phyloP scores from a whole-genome alignment of 257 asterid species.

The Penstemon eatonii region DNA sequence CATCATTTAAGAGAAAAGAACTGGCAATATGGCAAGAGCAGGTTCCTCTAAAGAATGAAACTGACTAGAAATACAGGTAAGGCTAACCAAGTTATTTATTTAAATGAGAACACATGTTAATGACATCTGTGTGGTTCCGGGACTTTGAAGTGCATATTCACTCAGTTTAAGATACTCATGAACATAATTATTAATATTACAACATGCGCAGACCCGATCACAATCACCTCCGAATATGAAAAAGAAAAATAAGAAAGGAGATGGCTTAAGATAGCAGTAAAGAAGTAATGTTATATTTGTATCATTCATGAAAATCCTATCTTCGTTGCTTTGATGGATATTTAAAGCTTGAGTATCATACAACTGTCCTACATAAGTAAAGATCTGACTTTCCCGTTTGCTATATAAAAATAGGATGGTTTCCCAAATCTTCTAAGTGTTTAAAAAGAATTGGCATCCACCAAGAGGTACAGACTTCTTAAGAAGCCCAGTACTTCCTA shows the following conservation, averaged over 20 bases:
- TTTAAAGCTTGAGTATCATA: too few relatives aligned
- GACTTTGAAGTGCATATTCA: background rate
- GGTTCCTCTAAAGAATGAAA: background rate
- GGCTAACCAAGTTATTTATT: background rate
- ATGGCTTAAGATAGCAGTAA: slow-evolving; percentile 1
- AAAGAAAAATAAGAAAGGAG: background rate
- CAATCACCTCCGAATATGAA: background rate
- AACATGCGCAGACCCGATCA: slow-evolving; percentile 8
- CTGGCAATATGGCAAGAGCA: background rate
- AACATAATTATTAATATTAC: background rate
- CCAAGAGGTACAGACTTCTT: too few relatives aligned
- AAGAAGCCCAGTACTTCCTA: too few relatives aligned
- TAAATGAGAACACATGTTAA: background rate
- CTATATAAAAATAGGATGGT: too few relatives aligned
- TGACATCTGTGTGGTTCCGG: background rate
- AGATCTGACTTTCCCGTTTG: too few relatives aligned
- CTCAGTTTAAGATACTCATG: slow-evolving; percentile 9
- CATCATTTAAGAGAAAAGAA: slow-evolving; percentile 12
- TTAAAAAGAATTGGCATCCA: too few relatives aligned
- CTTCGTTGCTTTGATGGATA: too few relatives aligned
- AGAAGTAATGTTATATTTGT: background rate
- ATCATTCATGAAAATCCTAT: too few relatives aligned
- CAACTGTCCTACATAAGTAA: too few relatives aligned
- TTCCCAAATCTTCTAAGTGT: too few relatives aligned
- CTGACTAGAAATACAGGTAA: slow-evolving; percentile 1